Conservation (phyloP, 78 protist genomes). For the Isochrysis galbana region DNA sequence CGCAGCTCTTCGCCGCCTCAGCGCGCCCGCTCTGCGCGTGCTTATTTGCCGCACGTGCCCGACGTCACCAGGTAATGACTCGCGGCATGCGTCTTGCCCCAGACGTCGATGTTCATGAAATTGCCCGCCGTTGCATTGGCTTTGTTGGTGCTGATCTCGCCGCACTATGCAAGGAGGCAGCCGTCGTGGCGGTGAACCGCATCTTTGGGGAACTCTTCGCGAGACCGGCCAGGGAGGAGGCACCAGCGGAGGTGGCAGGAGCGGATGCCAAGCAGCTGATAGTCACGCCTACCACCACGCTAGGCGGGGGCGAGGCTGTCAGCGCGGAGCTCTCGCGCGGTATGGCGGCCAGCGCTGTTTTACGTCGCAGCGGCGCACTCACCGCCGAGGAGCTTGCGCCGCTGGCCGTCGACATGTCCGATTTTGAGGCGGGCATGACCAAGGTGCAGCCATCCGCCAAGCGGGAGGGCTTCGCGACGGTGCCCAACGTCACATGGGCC, state of each 20-base stretch:
- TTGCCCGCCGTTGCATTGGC: constrained; percentile 21
- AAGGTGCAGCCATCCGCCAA: too few relatives aligned
- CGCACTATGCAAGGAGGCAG: constrained; percentile 89
- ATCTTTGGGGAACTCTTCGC: constrained; percentile 42
- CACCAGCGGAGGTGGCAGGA: neutral
- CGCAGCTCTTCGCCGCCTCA: too few relatives aligned
- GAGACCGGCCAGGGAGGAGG: too few relatives aligned
- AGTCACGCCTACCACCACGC: too few relatives aligned
- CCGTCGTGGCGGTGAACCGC: constrained; percentile 78
- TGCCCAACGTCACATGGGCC: constrained; percentile 95
- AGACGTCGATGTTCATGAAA: neutral
- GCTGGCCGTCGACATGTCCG: neutral
- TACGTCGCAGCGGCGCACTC: too few relatives aligned
- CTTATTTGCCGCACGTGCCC: too few relatives aligned
- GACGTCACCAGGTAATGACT: neutral
- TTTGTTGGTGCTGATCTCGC: constrained; percentile 85
- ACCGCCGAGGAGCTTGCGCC: too few relatives aligned
- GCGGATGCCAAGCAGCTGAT: neutral
- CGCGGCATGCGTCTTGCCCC: constrained; percentile 6
- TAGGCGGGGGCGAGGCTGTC: too few relatives aligned
- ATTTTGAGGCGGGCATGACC: too few relatives aligned
- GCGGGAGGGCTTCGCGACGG: constrained; percentile 91
- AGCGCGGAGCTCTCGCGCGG: too few relatives aligned
- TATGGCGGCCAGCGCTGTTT: neutral
- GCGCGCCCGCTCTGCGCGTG: too few relatives aligned